Percentiles rank a stretch among this genome's conserved stretches.
Conservation (phyloP, 805 yeast genomes). For the Kluyveromyces siamensis region DNA sequence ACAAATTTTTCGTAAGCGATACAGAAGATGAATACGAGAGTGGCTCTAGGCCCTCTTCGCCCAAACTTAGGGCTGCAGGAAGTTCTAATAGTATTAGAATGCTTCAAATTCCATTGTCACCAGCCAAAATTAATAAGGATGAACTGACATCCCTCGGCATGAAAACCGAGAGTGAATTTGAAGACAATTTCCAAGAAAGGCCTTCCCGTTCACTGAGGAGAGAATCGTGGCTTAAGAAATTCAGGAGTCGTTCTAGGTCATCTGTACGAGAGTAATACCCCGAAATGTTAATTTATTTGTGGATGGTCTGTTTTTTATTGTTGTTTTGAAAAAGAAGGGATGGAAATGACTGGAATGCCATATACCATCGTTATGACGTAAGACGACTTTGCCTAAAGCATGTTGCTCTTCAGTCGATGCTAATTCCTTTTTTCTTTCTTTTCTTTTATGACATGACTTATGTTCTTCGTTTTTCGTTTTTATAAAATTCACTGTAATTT, state of each 20-base stretch:
- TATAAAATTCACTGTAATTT: no score
- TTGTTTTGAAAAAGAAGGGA: not conserved
- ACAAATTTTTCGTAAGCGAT: conserved; percentile 23
- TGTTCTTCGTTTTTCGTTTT: no score
- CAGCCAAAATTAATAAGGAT: conserved; percentile 6
- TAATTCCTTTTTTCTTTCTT: no score
- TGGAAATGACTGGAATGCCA: no score
- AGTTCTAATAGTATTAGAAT: conserved; percentile 1
- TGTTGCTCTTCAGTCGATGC: no score
- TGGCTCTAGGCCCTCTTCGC: conserved; percentile 1
- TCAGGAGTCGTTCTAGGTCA: conserved; percentile 32
- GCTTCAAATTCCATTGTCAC: conserved; percentile 6
- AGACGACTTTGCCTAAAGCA: no score
- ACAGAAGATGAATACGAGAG: conserved; percentile 23
- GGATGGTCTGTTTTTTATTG: not conserved
- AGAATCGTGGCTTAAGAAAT: conserved; percentile 38
- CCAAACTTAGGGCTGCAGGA: not conserved
- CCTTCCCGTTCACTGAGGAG: conserved; percentile 24
- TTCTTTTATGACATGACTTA: no score
- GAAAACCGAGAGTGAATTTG: conserved; percentile 13
- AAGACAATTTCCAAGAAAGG: conserved; percentile 10
- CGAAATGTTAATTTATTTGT: no score
- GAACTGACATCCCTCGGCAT: conserved; percentile 10
- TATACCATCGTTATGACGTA: no score
- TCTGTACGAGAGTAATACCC: conserved; percentile 4